Percentiles rank a stretch among this genome's conserved stretches.
phyloP scores from a whole-genome alignment of 1,284 basidiomycete species.

The Boletus smithii region DNA sequence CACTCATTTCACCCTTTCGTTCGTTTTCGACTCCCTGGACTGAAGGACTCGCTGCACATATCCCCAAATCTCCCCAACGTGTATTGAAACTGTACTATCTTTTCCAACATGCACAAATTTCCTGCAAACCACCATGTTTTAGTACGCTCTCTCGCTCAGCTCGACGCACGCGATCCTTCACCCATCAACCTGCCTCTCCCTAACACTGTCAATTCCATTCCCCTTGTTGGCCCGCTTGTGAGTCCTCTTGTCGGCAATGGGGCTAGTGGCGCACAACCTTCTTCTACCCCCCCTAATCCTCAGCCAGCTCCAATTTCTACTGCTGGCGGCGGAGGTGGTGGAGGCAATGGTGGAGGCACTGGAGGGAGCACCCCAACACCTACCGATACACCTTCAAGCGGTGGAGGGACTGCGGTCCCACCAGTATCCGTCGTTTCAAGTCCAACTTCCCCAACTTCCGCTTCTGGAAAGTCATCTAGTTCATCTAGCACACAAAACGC shows the following conservation, averaged over 20 bases:
- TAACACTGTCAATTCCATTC: slow-evolving; percentile 23
- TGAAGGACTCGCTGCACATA: slow-evolving; percentile 1
- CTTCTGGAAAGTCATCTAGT: background rate
- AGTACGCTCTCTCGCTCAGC: slow-evolving; percentile 10
- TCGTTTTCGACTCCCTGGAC: slow-evolving; percentile 14
- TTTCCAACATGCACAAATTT: slow-evolving; percentile 14
- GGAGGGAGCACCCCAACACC: background rate
- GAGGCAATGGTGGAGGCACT: slow-evolving; percentile 3
- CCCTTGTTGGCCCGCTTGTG: slow-evolving; percentile 40
- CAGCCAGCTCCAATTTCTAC: slow-evolving; percentile 7
- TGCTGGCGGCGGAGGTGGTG: background rate
- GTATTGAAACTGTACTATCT: no score
- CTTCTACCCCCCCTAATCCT: slow-evolving; percentile 4
- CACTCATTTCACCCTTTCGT: slow-evolving; percentile 22
- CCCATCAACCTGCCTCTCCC: slow-evolving; percentile 41
- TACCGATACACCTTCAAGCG: background rate
- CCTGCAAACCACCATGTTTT: slow-evolving; percentile 13
- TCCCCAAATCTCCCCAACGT: no score
- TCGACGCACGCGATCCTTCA: slow-evolving; percentile 39
- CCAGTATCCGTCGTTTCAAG: background rate
- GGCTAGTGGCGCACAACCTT: slow-evolving; percentile 11
- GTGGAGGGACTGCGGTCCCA: background rate
- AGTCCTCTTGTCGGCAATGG: slow-evolving; percentile 31
- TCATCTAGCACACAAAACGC: background rate
- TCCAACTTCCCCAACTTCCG: background rate